phyloP scores from a whole-genome alignment of 2,329 filamentous ascomycete genomes.

The Rhinocladiella mackenziei region DNA sequence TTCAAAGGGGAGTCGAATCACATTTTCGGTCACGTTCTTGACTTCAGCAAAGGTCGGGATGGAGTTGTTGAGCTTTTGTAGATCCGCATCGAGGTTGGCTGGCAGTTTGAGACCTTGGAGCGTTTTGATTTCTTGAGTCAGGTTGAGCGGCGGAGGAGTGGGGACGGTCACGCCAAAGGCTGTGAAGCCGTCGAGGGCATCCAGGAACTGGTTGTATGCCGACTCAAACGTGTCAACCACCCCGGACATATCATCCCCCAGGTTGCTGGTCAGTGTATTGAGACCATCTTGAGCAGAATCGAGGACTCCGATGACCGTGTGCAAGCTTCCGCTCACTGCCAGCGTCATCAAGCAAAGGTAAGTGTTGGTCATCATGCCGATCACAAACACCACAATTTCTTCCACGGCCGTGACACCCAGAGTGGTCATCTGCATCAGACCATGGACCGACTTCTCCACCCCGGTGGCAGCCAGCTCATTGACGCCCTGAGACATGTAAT shows the following conservation, averaged over 20 bases:
- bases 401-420: conserved; percentile 79
- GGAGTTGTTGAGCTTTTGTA: conserved; percentile 69
- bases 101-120: conserved; percentile 69
- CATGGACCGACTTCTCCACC: conserved; percentile 75
- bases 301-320: conserved; percentile 61
- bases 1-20: conserved; percentile 76
- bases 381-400: conserved; percentile 82
- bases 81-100: conserved; percentile 61
- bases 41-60: conserved; percentile 82
- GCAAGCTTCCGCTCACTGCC: conserved; percentile 72
- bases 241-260: conserved; percentile 46
- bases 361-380: conserved; percentile 85
- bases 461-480: conserved; percentile 78
- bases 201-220: conserved; percentile 50
- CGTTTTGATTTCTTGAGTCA: conserved; percentile 60
- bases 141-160: conserved; percentile 55
- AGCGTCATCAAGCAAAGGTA: conserved; percentile 87
- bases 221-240: conserved; percentile 49
- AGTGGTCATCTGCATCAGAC: conserved; percentile 71
- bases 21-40: conserved; percentile 71
- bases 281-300: conserved; percentile 59
- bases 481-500: conserved; percentile 84
- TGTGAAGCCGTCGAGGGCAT: conserved; percentile 50
- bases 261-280: conserved; percentile 50
- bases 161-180: conserved; percentile 41